Base-by-base conservation (phyloP, 2,329 filamentous ascomycete species). In the Talaromyces amestolkiae region DNA sequence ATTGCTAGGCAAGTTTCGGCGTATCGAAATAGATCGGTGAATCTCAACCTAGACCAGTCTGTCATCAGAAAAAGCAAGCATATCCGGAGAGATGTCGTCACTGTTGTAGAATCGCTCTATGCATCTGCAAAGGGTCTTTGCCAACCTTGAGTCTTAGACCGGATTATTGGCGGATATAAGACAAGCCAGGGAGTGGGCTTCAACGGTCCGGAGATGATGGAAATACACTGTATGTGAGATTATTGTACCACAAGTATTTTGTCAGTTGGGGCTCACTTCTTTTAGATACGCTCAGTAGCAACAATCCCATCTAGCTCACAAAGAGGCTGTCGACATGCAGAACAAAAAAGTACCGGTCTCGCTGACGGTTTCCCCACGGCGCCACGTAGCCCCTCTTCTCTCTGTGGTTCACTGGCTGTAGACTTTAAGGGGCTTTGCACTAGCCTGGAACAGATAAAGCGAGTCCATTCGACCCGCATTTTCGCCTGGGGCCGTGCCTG, bases 331-430 rank as follows among this genome's bases (percentile, higher is more conserved):
- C 51, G 31, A 37, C 22, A 56, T 56, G 51, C 51, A 56, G 33
- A 37, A 19, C 4, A n/a, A 35, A 37, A 39, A 56, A 37, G n/a
- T 35, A 54, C 53, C 53, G 33, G n/a, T n/a, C 27, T 54, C 51
- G 51, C 31, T 54, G 51, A 53, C 47, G 4, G n/a, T 37, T 56
- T 56, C 53, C 53, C 53, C 53, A 56, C 53, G 53, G 53, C 53
- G 53, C 53, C 53, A 56, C 53, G 53, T 39, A 22, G 53, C 53
- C 53, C 53, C 53, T 39, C 33, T 39, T 56, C 53, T 56, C 37
- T 56, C n/a, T 53, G 49, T 31, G 47, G 47, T 51, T 51, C 43
- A 49, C 45, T 47, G 45, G 45, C 24, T 51, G 24, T n/a, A 53
- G 33, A 37, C 33, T 39, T 56, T 15, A 17, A 54, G 53, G 49